Conservation (phyloP, 1,284 basidiomycete species). For the Ganoderma resinaceum region DNA sequence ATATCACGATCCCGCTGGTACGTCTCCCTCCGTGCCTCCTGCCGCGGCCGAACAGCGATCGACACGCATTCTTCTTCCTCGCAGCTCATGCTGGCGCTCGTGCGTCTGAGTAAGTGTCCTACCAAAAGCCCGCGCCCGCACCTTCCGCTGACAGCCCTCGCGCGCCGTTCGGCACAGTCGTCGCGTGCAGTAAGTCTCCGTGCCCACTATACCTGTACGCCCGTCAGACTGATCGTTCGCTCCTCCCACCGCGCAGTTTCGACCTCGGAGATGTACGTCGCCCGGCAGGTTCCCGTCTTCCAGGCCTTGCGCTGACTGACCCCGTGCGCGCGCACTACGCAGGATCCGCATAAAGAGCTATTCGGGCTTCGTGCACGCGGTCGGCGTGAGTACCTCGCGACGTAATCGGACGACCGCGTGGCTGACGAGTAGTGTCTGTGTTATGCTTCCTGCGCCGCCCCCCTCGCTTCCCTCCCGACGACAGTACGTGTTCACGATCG, state of each 20-base stretch:
- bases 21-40: neutral
- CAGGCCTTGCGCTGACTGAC: neutral
- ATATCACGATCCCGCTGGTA: constrained; percentile 49
- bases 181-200: constrained; percentile 21
- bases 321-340: neutral
- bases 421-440: neutral
- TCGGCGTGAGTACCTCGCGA: constrained; percentile 24
- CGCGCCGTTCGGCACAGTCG: constrained; percentile 15
- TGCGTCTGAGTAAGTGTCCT: constrained; percentile 30
- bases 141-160: neutral
- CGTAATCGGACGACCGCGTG: neutral
- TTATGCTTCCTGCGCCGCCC: neutral
- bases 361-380: constrained; percentile 34
- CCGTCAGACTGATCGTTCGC: neutral
- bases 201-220: neutral
- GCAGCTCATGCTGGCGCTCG: constrained; percentile 33
- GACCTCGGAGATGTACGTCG: constrained; percentile 43
- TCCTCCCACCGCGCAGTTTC: constrained; percentile 33
- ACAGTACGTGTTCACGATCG: constrained; percentile 64
- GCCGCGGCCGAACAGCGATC: neutral
- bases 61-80: neutral
- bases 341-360: constrained; percentile 39
- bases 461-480: neutral
- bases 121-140: neutral
- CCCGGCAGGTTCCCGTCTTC: neutral